A percentile compares a stretch with the other conserved stretches of the same genome.
These are phyloP conservation scores for Heimioporus sp. DNA, from an alignment of 768 basidiomycete genomes.

Conservation along the genomic window DNA sequence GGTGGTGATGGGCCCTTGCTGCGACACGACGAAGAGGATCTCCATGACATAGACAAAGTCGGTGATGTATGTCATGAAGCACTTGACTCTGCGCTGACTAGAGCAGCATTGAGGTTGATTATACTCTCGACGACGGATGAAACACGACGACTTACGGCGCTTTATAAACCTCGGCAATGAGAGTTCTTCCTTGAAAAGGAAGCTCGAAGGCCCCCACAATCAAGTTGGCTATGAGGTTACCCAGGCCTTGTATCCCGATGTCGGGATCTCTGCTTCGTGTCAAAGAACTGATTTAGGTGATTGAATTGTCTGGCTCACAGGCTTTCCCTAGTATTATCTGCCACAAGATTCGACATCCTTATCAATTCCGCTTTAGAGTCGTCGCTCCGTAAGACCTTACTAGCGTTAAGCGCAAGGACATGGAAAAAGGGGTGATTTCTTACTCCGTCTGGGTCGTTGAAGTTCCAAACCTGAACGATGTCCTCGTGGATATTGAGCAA, in stretches of 20 bases:
- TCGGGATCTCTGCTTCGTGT: background rate
- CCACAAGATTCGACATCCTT: background rate
- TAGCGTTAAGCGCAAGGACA: background rate
- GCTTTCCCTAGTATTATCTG: no score
- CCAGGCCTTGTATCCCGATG: background rate
- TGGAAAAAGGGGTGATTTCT: background rate
- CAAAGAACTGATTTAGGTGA: background rate
- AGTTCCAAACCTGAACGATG: background rate
- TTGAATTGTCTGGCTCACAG: background rate
- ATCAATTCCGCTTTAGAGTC: background rate
- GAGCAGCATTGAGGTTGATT: background rate
- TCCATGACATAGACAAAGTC: conserved; percentile 1
- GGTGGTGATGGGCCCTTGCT: background rate
- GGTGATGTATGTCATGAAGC: background rate
- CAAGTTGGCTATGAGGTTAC: background rate
- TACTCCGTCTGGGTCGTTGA: background rate
- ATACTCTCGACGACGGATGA: background rate
- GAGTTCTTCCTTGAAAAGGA: background rate
- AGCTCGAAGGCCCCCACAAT: background rate
- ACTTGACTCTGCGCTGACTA: background rate
- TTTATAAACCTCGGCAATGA: background rate
- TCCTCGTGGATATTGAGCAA: background rate
- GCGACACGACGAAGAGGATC: background rate
- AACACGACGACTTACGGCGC: background rate
- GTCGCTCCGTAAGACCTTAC: background rate